Conservation (phyloP, 2,329 filamentous ascomycete genomes). For the Pleoardoris graminearum region DNA sequence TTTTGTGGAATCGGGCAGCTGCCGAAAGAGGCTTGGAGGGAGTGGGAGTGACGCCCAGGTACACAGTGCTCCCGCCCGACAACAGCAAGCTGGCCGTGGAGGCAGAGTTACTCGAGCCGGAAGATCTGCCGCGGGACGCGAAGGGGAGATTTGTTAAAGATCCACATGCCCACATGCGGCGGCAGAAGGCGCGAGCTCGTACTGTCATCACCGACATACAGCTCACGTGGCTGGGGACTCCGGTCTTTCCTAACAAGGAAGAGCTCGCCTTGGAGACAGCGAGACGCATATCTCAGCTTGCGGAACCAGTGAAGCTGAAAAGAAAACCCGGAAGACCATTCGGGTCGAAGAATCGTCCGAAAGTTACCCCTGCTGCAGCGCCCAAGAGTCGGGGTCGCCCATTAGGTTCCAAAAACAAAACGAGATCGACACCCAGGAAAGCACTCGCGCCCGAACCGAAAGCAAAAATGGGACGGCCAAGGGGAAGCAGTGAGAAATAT, state of each 20-base stretch:
- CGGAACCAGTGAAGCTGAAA: not conserved
- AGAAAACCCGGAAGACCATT: not conserved
- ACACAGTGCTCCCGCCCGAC: conserved; percentile 24
- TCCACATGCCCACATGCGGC: not conserved
- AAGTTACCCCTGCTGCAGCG: no score
- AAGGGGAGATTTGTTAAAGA: not conserved
- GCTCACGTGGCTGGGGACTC: conserved; percentile 44
- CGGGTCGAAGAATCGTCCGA: not conserved
- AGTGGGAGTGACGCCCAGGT: conserved; percentile 41
- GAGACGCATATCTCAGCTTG: conserved; percentile 12
- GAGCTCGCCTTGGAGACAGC: conserved; percentile 29
- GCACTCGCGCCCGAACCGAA: not conserved
- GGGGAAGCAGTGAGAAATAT: not conserved
- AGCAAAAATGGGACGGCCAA: not conserved
- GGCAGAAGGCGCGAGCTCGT: conserved; percentile 18
- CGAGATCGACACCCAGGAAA: no score
- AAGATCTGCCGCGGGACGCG: conserved; percentile 10
- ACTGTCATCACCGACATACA: conserved; percentile 37
- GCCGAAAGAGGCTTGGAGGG: conserved; percentile 66
- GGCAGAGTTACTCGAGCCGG: not conserved
- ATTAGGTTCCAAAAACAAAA: no score
- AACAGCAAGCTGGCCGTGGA: conserved; percentile 4
- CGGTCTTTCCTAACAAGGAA: conserved; percentile 36
- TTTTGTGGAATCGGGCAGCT: conserved; percentile 72
- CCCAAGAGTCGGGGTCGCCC: no score